These are phyloP conservation scores for Triangularia verruculosa DNA, from an alignment of 2,329 filamentous ascomycete genomes.

Conservation along the genomic window DNA sequence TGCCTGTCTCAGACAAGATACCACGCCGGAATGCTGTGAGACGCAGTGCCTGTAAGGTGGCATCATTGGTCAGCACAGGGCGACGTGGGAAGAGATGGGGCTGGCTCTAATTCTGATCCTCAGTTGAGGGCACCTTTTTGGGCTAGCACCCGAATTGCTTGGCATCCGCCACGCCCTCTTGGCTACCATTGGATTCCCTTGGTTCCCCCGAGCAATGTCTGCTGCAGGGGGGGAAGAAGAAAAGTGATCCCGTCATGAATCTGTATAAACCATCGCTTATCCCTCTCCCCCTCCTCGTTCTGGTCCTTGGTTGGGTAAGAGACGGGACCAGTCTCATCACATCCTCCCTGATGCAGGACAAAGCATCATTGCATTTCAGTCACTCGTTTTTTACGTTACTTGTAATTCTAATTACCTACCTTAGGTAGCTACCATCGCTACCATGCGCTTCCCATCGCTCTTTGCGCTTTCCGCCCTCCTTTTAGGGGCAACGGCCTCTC, in stretches of 20 bases:
- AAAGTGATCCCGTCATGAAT: neutral
- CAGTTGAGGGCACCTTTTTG: neutral
- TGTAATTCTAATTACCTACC: no score
- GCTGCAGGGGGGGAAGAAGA: neutral
- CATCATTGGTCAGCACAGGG: neutral
- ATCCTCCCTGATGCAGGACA: neutral
- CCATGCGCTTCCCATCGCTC: constrained; percentile 27
- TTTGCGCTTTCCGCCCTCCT: constrained; percentile 23
- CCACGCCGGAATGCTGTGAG: neutral
- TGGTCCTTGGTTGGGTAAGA: neutral
- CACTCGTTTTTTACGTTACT: constrained; percentile 17
- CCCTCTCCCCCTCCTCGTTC: neutral
- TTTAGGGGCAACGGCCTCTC: constrained; percentile 16
- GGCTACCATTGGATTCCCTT: neutral
- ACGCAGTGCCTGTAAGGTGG: neutral
- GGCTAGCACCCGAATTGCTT: constrained; percentile 1
- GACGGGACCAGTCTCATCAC: neutral
- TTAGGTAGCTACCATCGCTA: constrained; percentile 13
- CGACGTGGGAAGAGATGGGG: neutral
- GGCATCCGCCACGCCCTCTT: neutral
- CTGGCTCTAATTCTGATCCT: constrained; percentile 4
- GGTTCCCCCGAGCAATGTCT: neutral
- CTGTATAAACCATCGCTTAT: neutral
- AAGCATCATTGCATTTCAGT: constrained; percentile 15
- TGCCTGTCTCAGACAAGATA: neutral